phyloP scores from a whole-genome alignment of 352 stramenopile species.

The Aphanomyces stellatus region DNA sequence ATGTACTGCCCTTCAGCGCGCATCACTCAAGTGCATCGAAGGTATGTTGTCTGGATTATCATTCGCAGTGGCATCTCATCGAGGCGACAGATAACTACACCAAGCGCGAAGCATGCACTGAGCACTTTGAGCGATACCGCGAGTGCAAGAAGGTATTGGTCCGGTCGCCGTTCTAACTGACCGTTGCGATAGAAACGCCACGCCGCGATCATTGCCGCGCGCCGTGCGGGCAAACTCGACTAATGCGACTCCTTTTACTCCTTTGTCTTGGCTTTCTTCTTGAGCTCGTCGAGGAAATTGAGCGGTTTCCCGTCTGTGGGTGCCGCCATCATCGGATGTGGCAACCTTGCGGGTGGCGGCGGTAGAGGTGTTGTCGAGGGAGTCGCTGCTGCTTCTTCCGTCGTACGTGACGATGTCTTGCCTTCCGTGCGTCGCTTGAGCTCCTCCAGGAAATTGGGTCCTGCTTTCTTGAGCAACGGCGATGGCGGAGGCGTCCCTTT shows the following conservation, averaged over 20 bases:
- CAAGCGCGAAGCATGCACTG: constrained; percentile 10
- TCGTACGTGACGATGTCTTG: constrained; percentile 8
- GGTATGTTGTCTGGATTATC: background rate
- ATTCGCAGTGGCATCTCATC: background rate
- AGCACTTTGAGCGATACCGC: constrained; percentile 19
- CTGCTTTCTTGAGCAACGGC: constrained; percentile 22
- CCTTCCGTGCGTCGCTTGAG: constrained; percentile 29
- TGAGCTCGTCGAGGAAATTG: constrained; percentile 35
- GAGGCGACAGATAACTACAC: constrained; percentile 14
- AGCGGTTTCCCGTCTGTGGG: too few species aligned
- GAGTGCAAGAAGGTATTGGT: constrained; percentile 20
- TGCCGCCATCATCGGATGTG: too few species aligned
- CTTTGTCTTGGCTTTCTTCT: constrained; percentile 24
- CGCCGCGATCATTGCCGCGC: constrained; percentile 12
- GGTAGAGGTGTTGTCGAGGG: background rate
- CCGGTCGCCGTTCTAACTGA: background rate
- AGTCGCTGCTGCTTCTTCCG: background rate
- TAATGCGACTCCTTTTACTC: constrained; percentile 22
- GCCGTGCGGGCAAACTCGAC: constrained; percentile 12
- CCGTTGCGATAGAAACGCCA: background rate
- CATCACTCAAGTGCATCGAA: constrained; percentile 20
- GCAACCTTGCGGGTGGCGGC: too few species aligned
- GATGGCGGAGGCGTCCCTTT: constrained; percentile 17
- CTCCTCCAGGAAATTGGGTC: constrained; percentile 41
- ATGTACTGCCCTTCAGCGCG: constrained; percentile 9